Percentiles rank a stretch among this genome's conserved stretches.
Evolutionary conservation across 73 alveolate genomes (phyloP).

Genomic region (Symbiodinium pilosum): DNA sequence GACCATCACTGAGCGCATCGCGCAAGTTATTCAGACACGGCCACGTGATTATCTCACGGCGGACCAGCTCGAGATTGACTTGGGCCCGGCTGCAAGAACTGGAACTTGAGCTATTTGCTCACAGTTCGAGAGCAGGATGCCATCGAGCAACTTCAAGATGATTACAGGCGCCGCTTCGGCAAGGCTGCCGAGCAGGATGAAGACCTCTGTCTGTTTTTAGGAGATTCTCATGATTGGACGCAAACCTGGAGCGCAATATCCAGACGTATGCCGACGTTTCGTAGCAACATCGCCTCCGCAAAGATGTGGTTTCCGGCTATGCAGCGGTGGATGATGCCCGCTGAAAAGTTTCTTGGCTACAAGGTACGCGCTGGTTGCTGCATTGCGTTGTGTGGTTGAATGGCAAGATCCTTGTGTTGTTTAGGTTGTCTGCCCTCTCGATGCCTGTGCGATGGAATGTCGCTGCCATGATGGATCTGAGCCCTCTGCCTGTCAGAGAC

Average conservation of each 20-base stretch:
- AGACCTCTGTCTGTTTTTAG: neutral
- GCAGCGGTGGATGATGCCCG: neutral
- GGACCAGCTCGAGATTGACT: neutral
- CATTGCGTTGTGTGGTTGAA: too few relatives aligned
- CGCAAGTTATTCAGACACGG: neutral
- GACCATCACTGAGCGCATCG: neutral
- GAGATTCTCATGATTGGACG: neutral
- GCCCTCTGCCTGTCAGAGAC: neutral
- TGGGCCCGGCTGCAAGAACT: too few relatives aligned
- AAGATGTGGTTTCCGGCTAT: neutral
- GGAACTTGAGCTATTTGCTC: neutral
- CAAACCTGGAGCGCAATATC: neutral
- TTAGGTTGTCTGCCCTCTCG: neutral
- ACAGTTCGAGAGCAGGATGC: neutral
- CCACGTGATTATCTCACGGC: neutral
- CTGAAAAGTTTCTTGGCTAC: neutral
- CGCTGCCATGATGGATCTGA: neutral
- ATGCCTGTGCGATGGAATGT: neutral
- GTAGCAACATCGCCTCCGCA: neutral
- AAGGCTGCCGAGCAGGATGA: neutral
- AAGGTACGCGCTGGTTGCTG: too few relatives aligned
- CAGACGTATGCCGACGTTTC: neutral
- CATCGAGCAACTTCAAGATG: neutral
- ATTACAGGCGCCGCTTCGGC: neutral
- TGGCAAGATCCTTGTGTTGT: neutral